phyloP scores from a whole-genome alignment of 148 eudicot genomes.

The Mesembryanthemum crystallinum region DNA sequence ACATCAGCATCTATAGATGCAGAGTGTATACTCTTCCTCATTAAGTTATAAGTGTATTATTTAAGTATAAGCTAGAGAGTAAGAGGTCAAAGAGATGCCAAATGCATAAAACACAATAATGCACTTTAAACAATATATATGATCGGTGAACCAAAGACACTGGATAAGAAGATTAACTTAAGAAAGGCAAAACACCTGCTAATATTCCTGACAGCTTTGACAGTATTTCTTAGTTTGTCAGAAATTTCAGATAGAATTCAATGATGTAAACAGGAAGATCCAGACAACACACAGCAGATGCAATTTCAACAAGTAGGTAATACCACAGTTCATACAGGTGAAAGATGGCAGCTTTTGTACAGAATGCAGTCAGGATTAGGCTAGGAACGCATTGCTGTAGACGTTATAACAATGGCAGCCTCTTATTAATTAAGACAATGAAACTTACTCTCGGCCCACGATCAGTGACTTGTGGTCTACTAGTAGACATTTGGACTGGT shows the following conservation, averaged over 20 bases:
- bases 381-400: neutral
- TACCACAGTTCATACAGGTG: neutral
- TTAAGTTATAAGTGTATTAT: neutral
- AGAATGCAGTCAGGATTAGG: neutral
- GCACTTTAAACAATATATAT: neutral
- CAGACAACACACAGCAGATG: neutral
- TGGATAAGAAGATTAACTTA: no score
- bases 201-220: neutral
- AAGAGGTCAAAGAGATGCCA: neutral
- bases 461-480: constrained; percentile 51
- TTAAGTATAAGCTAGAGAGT: neutral
- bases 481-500: constrained; percentile 41
- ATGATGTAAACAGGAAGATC: neutral
- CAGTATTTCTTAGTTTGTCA: neutral
- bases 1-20: neutral
- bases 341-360: no score
- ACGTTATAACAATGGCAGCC: neutral
- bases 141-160: neutral
- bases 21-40: neutral
- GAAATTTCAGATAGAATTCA: neutral
- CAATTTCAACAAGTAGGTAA: neutral
- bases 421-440: constrained; percentile 4
- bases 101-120: neutral
- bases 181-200: neutral
- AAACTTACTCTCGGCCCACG: constrained; percentile 89